Evolutionary conservation across 148 eudicot genomes (phyloP).

Genomic region (Simmondsia chinensis): DNA sequence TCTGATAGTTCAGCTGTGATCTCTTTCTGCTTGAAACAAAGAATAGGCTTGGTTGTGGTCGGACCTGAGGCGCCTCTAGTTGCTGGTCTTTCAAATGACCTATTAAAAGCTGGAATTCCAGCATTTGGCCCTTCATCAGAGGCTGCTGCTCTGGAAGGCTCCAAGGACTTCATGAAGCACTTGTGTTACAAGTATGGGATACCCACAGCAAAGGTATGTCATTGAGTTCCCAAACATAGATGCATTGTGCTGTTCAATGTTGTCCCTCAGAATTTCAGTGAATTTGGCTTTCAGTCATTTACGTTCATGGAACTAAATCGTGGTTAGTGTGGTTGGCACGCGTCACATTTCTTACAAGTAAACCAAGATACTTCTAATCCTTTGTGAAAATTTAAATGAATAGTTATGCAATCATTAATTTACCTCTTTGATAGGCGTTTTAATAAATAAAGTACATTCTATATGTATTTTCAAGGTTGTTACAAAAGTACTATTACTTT

Average conservation of each 20-base stretch:
- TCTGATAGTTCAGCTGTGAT: slow-evolving; percentile 69
- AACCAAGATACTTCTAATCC: no score
- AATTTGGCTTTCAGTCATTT: no score
- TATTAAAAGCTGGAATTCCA: slow-evolving; percentile 63
- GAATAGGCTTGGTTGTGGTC: slow-evolving; percentile 70
- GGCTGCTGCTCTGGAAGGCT: slow-evolving; percentile 95
- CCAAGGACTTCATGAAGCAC: slow-evolving; percentile 89
- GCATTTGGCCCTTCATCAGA: slow-evolving; percentile 92
- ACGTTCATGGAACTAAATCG: no score
- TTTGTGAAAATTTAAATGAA: no score
- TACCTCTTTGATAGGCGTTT: no score
- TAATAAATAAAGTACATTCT: no score
- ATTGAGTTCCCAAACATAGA: neutral
- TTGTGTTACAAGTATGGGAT: slow-evolving; percentile 86
- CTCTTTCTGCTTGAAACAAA: slow-evolving; percentile 53
- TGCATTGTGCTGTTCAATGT: neutral
- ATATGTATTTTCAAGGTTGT: no score
- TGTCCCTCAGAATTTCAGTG: neutral
- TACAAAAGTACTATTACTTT: no score
- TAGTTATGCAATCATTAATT: no score
- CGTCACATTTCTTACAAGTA: no score
- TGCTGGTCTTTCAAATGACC: slow-evolving; percentile 89
- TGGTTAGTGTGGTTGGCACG: no score
- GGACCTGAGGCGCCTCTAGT: slow-evolving; percentile 99
- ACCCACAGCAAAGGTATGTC: slow-evolving; percentile 86